Conservation (phyloP, 306 rosid species). For the Corylus heterophylla region DNA sequence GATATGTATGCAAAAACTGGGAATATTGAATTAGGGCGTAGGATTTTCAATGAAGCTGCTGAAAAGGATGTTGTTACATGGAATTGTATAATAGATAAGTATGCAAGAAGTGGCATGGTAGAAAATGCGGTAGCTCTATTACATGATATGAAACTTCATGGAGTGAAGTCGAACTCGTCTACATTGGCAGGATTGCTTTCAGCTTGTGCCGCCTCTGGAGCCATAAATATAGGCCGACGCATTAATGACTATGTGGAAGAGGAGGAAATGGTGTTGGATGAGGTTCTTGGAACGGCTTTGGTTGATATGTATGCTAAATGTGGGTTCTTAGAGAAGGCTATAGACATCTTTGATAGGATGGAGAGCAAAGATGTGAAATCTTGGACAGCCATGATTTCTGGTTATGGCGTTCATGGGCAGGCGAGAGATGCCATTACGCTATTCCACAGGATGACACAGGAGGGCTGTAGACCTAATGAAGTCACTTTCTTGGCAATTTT, state of each 20-base stretch:
- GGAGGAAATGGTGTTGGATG: slow-evolving; percentile 51
- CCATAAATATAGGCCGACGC: slow-evolving; percentile 37
- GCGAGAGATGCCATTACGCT: slow-evolving; percentile 45
- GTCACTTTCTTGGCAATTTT: slow-evolving; percentile 62
- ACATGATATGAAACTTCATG: slow-evolving; percentile 47
- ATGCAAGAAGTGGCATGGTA: slow-evolving; percentile 50
- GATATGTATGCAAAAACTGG: slow-evolving; percentile 58
- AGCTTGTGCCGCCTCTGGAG: slow-evolving; percentile 56
- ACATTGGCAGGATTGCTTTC: slow-evolving; percentile 66
- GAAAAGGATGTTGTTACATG: slow-evolving; percentile 64
- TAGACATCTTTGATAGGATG: slow-evolving; percentile 51
- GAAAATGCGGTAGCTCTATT: slow-evolving; percentile 51
- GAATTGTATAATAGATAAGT: slow-evolving; percentile 64
- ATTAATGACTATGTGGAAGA: slow-evolving; percentile 45
- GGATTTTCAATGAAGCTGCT: slow-evolving; percentile 44
- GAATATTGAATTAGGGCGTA: slow-evolving; percentile 30
- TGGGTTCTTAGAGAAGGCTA: slow-evolving; percentile 63
- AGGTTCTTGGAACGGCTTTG: slow-evolving; percentile 68
- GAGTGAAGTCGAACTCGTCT: slow-evolving; percentile 53
- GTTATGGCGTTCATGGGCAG: slow-evolving; percentile 65
- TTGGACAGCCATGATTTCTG: slow-evolving; percentile 76
- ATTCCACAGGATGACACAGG: slow-evolving; percentile 54
- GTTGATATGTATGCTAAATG: slow-evolving; percentile 70
- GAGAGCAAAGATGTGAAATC: slow-evolving; percentile 63
- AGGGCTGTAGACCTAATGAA: slow-evolving; percentile 60